Percentiles rank a stretch among this genome's conserved stretches.
These are phyloP conservation scores for Ogataea corticis DNA, from an alignment of 805 yeast genomes.

Conservation along the genomic window DNA sequence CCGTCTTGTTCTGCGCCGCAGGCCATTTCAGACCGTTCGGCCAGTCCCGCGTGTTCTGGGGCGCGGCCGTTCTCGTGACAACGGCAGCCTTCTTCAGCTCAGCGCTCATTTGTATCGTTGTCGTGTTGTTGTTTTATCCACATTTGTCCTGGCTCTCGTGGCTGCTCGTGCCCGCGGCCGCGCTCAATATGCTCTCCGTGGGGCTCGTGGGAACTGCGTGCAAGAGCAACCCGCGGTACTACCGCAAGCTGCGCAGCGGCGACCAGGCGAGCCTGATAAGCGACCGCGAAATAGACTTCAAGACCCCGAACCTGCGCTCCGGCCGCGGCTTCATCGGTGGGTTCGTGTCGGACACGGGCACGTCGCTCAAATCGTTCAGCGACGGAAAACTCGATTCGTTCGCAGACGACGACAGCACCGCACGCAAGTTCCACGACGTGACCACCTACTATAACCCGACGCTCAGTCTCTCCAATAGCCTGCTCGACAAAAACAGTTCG, in stretches of 20 bases:
- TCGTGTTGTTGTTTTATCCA: slow-evolving; percentile 62
- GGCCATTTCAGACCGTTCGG: slow-evolving; percentile 29
- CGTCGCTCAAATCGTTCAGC: slow-evolving; percentile 9
- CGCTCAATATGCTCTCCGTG: slow-evolving; percentile 49
- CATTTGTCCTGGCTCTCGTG: slow-evolving; percentile 71
- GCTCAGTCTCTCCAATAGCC: slow-evolving; percentile 7
- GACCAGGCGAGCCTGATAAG: slow-evolving; percentile 14
- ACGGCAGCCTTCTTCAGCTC: slow-evolving; percentile 54
- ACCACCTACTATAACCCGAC: slow-evolving; percentile 8
- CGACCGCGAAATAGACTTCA: slow-evolving; percentile 18
- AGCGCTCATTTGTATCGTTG: slow-evolving; percentile 54
- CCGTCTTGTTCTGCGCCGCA: slow-evolving; percentile 39
- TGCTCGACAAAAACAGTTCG: slow-evolving; percentile 5
- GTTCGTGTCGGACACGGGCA: slow-evolving; percentile 7
- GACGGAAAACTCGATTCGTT: slow-evolving; percentile 6
- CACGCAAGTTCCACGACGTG: slow-evolving; percentile 10
- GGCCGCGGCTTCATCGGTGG: slow-evolving; percentile 12
- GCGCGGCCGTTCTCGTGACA: slow-evolving; percentile 46
- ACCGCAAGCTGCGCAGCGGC: slow-evolving; percentile 15
- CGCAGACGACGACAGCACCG: slow-evolving; percentile 10
- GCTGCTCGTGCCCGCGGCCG: slow-evolving; percentile 69
- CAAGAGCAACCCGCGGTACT: slow-evolving; percentile 18
- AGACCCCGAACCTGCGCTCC: slow-evolving; percentile 13
- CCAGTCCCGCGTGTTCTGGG: slow-evolving; percentile 32
- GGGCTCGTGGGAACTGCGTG: slow-evolving; percentile 48